Evolutionary conservation across 179 eudicot species (phyloP).

Genomic region (Heliamphora pulchella): DNA sequence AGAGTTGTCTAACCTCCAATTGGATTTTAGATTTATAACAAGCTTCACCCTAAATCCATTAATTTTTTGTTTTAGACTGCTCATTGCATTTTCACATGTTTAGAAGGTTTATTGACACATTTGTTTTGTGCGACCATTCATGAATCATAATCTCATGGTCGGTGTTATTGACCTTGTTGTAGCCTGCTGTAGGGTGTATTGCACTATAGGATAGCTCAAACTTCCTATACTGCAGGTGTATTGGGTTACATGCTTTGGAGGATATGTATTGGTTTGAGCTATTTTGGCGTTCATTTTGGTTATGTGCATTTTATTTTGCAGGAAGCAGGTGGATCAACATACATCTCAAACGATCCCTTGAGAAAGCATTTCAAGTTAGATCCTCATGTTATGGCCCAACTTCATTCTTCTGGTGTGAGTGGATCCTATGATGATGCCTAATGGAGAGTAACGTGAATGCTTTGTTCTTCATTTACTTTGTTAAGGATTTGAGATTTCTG

Average conservation of each 20-base stretch:
- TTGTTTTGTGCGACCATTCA: not conserved
- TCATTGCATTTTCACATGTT: not conserved
- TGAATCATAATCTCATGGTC: not conserved
- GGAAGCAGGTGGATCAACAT: conserved; percentile 33
- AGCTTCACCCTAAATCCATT: not conserved
- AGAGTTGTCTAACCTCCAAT: not conserved
- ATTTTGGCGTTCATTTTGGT: conserved; percentile 14
- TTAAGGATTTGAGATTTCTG: not conserved
- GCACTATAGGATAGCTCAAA: not conserved
- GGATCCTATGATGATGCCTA: conserved; percentile 14
- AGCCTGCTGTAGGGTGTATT: not conserved
- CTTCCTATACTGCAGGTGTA: not conserved
- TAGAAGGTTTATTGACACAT: not conserved
- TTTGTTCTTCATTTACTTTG: not conserved
- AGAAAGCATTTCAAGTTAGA: conserved; percentile 48
- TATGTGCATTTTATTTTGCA: conserved; percentile 23
- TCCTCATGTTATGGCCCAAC: conserved; percentile 16
- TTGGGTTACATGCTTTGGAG: not conserved
- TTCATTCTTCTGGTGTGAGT: conserved; percentile 39
- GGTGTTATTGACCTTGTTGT: not conserved
- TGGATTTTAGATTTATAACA: not conserved
- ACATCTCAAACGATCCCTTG: conserved; percentile 22
- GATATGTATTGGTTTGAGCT: conserved; percentile 12
- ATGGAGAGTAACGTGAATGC: conserved; percentile 2
- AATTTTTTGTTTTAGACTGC: not conserved